Percentiles rank a stretch among this genome's conserved stretches.
Evolutionary conservation across 2,329 filamentous ascomycete species (phyloP).

Genomic region (Simplicillium sp.): DNA sequence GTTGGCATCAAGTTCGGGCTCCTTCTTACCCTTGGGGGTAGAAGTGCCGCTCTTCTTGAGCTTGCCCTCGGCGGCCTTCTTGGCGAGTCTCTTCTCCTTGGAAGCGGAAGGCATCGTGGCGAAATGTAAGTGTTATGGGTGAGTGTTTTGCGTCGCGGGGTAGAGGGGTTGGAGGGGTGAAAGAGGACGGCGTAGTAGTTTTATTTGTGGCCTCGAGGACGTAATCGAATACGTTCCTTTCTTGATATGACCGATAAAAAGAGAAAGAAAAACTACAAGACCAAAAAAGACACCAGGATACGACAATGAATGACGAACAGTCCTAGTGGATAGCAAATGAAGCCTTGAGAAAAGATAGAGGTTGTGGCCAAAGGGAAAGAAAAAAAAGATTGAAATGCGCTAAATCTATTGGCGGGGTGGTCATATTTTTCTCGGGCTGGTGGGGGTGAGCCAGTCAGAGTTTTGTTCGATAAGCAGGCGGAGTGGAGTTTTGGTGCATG

Average conservation of each 20-base stretch:
- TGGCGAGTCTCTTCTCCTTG: slow-evolving; percentile 63
- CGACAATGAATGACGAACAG: neutral
- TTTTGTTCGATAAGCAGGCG: slow-evolving; percentile 16
- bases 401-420: slow-evolving; percentile 1
- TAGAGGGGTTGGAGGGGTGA: slow-evolving; percentile 3
- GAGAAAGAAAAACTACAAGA: neutral
- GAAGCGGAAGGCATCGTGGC: slow-evolving; percentile 57
- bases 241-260: neutral
- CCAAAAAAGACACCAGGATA: neutral
- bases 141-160: slow-evolving; percentile 9
- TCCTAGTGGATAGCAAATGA: too few species aligned
- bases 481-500: neutral
- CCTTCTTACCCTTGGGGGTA: slow-evolving; percentile 56
- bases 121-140: slow-evolving; percentile 4
- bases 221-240: neutral
- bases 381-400: neutral
- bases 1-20: slow-evolving; percentile 54
- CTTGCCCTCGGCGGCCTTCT: slow-evolving; percentile 64
- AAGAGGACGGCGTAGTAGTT: slow-evolving; percentile 1
- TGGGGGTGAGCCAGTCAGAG: neutral
- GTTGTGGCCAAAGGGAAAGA: neutral
- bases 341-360: neutral
- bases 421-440: neutral
- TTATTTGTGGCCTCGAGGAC: too few species aligned
- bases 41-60: slow-evolving; percentile 65